Evolutionary conservation across 768 basidiomycete species (phyloP), one percentile per base, ranked within the genome.

Genomic region (Flagelloscypha sp.): DNA sequence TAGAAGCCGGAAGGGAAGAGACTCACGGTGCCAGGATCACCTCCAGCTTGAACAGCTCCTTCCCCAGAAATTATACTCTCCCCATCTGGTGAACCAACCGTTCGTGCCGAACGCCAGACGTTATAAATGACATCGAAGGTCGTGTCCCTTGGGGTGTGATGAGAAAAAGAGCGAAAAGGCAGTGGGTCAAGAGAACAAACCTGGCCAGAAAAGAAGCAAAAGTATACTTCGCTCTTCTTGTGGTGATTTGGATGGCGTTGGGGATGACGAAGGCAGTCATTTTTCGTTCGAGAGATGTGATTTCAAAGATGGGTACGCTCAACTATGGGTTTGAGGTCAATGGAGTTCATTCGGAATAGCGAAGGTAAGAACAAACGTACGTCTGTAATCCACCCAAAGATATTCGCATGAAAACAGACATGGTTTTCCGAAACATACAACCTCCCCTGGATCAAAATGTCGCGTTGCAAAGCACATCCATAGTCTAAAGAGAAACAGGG

Each of bases 221-320:
- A 1, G 82, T 86, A 62, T 95, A 89, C 62, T 93, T 88, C 12
- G 72, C 71, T 46, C 78, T 76, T 18, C 73, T 70, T 0, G 93
- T 95, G 10, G 86, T 76, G 38, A 97, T 74, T 47, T 84, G 83
- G 46, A 98, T 93, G 17, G 88, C 94, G 55, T 97, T 97, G 11
- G 94, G 94, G 43, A 97, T 97, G 40, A 97, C 89, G 47, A 92
- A 86, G 2, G 94, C 93, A 0, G 94, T 97, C 88, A 93, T 98
- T 50, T 79, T 87, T 73, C 95, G 97, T 53, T 98, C 94, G 16
- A 98, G 73, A 15, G 74, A 64, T 21, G 70, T 79, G 37, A 97
- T 79, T 50, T 95, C 89, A 53, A 79, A 72, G 43, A 95, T 89
- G 6, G 93, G 84, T 39, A 97, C 78, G 27, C 79, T 79, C 44